Evolutionary conservation across 208 protist genomes (phyloP), one percentile per base, ranked within the genome.

Genomic region (Jaenimonas drosophilae): DNA sequence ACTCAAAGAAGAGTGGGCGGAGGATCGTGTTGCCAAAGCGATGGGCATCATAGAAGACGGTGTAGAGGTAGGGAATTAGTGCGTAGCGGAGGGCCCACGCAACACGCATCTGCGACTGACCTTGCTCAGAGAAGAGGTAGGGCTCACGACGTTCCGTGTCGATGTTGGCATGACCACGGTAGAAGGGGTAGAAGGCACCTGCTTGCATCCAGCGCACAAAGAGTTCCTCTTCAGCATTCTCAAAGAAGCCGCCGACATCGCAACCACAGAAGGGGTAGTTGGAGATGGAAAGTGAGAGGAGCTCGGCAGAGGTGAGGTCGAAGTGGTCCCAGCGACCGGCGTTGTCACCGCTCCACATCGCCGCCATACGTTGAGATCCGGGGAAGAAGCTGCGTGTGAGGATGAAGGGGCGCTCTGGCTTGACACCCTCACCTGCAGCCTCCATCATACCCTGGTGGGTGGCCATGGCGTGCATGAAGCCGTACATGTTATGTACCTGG

Each of bases 341-440:
- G 59, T 99, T 99, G 71, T 99, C 98, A 19, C 98, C 98, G 2
- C 93, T 99, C 97, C 97, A 99, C 49, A 97, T 78, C 11, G 96
- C 94, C 11, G 88, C 95, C 69, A 96, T 97, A 33, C 95, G 81
- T 77, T 99, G 97, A 6, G 91, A 89, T 7, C 97, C 97, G 12
- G 97, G 78, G 69, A 98, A 99, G 74, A 99, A 99, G 27, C 96
- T 88, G 51, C 98, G 86, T n/a, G 97, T 95, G 7, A 99, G 84
- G 29, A 99, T 84, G 54, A 99, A 99, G 12, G 97, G 96, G 1
- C 98, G 85, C 44, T 87, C 76, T 5, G 53, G 46, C 24, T 51
- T 28, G 21, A 31, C 43, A 2, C 43, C 17, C 27, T 46, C 31
- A 1, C 59, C 68, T 39, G 59, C 77, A 19, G 91, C 63, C 26